Evolutionary conservation across 2,329 filamentous ascomycete genomes (phyloP).

Genomic region (Teratosphaeriaceae sp.): DNA sequence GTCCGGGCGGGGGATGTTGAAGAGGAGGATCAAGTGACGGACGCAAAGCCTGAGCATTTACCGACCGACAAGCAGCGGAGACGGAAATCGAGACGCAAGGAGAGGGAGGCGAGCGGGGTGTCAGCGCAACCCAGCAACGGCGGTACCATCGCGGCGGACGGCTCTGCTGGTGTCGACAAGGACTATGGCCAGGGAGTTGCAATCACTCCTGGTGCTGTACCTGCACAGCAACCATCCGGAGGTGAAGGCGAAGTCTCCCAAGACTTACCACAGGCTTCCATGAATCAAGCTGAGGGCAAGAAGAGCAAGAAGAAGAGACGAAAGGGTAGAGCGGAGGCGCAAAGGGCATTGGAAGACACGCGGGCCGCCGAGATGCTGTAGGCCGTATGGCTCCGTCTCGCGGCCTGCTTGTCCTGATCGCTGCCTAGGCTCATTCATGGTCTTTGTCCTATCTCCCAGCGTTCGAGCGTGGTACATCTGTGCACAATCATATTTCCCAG

Average conservation of each 20-base stretch:
- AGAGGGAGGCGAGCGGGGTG: no score
- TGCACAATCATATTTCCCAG: no score
- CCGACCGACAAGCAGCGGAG: slow-evolving; percentile 4
- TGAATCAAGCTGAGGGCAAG: slow-evolving; percentile 21
- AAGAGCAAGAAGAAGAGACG: slow-evolving; percentile 22
- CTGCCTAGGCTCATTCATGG: no score
- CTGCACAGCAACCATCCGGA: no score
- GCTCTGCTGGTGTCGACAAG: neutral
- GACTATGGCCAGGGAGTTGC: neutral
- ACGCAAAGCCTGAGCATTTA: slow-evolving; percentile 7
- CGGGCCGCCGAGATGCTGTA: slow-evolving; percentile 13
- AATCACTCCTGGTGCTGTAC: neutral
- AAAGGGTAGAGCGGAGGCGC: slow-evolving; percentile 5
- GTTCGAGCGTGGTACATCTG: no score
- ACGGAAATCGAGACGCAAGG: no score
- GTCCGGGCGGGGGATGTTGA: slow-evolving; percentile 3
- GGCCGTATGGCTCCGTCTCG: neutral
- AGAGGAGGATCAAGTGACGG: slow-evolving; percentile 4
- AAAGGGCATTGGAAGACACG: slow-evolving; percentile 9
- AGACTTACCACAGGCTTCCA: slow-evolving; percentile 19
- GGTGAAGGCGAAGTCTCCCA: slow-evolving; percentile 18
- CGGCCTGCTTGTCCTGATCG: neutral
- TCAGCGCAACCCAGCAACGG: no score
- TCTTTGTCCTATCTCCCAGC: no score
- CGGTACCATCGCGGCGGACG: no score